These are phyloP conservation scores for Escovopsis weberi DNA, from an alignment of 2,329 filamentous ascomycete genomes.

Conservation along the genomic window DNA sequence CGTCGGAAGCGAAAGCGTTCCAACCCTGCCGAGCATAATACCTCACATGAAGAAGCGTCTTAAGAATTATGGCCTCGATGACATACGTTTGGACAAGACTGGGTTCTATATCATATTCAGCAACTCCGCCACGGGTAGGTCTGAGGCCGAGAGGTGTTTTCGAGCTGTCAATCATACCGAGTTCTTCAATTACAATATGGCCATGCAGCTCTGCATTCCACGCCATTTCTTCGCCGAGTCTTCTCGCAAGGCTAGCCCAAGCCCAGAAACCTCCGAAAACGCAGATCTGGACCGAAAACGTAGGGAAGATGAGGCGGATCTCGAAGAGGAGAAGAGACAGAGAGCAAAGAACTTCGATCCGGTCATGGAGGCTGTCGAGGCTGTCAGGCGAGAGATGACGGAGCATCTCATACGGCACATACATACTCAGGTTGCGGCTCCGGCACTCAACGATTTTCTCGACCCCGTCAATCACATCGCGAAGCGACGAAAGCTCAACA, in stretches of 20 bases:
- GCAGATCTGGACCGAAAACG: constrained; percentile 51
- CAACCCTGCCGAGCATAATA: constrained; percentile 71
- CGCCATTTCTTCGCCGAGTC: constrained; percentile 11
- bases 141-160: constrained; percentile 70
- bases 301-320: constrained; percentile 63
- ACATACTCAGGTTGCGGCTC: constrained; percentile 72
- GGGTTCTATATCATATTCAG: constrained; percentile 92
- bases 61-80: constrained; percentile 66
- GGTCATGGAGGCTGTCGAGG: constrained; percentile 67
- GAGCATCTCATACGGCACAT: constrained; percentile 84
- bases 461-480: constrained; percentile 66
- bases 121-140: constrained; percentile 58
- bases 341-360: constrained; percentile 82
- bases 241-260: constrained; percentile 20
- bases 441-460: constrained; percentile 65
- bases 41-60: constrained; percentile 82
- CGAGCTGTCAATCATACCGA: constrained; percentile 63
- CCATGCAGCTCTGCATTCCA: constrained; percentile 58
- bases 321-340: constrained; percentile 82
- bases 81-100: constrained; percentile 67
- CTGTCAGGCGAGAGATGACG: constrained; percentile 64
- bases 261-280: constrained; percentile 33
- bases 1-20: constrained; percentile 73
- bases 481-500: constrained; percentile 68
- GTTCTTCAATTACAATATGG: constrained; percentile 84